Evolutionary conservation across 306 rosid genomes (phyloP).

Genomic region (Vigna nakashimae): DNA sequence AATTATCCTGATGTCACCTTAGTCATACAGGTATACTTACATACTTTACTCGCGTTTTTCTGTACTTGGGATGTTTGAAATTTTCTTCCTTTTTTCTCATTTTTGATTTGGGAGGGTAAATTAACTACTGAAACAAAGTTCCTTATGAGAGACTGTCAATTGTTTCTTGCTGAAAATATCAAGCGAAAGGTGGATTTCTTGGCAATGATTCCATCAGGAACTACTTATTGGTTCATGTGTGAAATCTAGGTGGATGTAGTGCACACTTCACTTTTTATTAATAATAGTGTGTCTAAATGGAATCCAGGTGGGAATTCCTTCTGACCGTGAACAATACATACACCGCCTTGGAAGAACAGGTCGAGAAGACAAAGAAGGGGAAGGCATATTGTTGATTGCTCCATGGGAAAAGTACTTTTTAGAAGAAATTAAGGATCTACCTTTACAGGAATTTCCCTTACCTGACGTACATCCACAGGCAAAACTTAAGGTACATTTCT

Average conservation of each 20-base stretch:
- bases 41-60: constrained; percentile 15
- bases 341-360: constrained; percentile 98
- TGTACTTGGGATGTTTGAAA: constrained; percentile 13
- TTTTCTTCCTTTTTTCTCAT: background rate
- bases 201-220: constrained; percentile 17
- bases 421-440: constrained; percentile 78
- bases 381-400: constrained; percentile 80
- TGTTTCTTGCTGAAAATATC: constrained; percentile 9
- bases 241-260: constrained; percentile 53
- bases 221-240: constrained; percentile 1
- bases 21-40: constrained; percentile 76
- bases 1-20: constrained; percentile 95
- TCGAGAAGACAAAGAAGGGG: constrained; percentile 88
- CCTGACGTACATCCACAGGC: constrained; percentile 61
- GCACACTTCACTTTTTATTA: constrained; percentile 9
- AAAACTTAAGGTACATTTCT: constrained; percentile 68
- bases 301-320: constrained; percentile 83
- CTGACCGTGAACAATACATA: constrained; percentile 86
- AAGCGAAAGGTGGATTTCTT: constrained; percentile 21
- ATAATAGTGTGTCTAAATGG: constrained; percentile 22
- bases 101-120: background rate
- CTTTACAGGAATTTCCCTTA: constrained; percentile 67
- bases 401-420: constrained; percentile 96
- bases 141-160: background rate
- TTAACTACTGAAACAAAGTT: constrained; percentile 12